These are phyloP conservation scores for peach (Prunus persica) DNA, from an alignment of 306 rosid genomes.

Conservation along the genomic window Prunus_persica_NCBIv2 NC_034014.1:23598001-23598500, in stretches of 20 bases:
- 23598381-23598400: slow-evolving; percentile 73
- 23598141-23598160: slow-evolving; percentile 24
- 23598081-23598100: neutral
- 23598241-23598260: slow-evolving; percentile 30
- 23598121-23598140: slow-evolving; percentile 19
- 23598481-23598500: slow-evolving; percentile 70
- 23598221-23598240: slow-evolving; percentile 31
- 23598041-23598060: slow-evolving; percentile 2
- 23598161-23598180: slow-evolving; percentile 44
- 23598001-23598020: neutral
- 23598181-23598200: slow-evolving; percentile 21
- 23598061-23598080: neutral
- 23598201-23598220: slow-evolving; percentile 25
- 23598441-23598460: neutral
- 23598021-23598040: neutral
- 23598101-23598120: slow-evolving; percentile 15
- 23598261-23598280: slow-evolving; percentile 17
- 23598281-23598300: slow-evolving; percentile 31
- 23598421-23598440: neutral
- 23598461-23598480: slow-evolving; percentile 12
- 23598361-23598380: slow-evolving; percentile 36
- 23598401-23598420: slow-evolving; percentile 10
- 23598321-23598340: slow-evolving; percentile 42
- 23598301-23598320: slow-evolving; percentile 34
- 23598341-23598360: slow-evolving; percentile 38